Percentiles rank a stretch among this genome's conserved stretches.
These are phyloP conservation scores for Aspergillus ellipticus DNA, from an alignment of 495 filamentous ascomycete species.

Conservation along the genomic window DNA sequence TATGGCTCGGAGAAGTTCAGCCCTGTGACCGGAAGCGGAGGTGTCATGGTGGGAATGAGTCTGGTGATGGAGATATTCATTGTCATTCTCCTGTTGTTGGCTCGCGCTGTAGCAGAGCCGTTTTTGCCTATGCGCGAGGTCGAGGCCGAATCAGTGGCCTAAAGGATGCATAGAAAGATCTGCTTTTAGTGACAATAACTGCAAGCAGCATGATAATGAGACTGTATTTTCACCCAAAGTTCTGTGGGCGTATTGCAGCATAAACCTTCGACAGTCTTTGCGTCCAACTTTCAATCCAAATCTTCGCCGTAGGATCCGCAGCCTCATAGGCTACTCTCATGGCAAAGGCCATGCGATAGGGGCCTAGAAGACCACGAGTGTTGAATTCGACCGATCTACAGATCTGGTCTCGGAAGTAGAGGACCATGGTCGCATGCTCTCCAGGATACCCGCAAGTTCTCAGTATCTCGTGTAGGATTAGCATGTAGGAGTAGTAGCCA, in stretches of 20 bases:
- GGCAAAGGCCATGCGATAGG: conserved; percentile 31
- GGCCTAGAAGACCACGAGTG: conserved; percentile 26
- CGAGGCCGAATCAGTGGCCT: neutral
- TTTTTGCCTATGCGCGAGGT: conserved; percentile 5
- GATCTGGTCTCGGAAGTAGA: conserved; percentile 32
- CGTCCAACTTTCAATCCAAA: conserved; percentile 27
- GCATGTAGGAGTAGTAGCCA: conserved; percentile 33
- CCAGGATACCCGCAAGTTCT: conserved; percentile 25
- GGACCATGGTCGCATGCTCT: conserved; percentile 23
- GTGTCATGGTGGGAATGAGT: conserved; percentile 26
- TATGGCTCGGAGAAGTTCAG: conserved; percentile 25
- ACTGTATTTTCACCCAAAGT: conserved; percentile 8
- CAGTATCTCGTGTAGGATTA: conserved; percentile 29
- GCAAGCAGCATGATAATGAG: neutral
- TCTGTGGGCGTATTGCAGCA: conserved; percentile 22
- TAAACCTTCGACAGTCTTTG: conserved; percentile 27
- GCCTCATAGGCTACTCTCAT: conserved; percentile 31
- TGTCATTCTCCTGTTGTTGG: conserved; percentile 18
- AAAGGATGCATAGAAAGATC: neutral
- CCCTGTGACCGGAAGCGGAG: conserved; percentile 17
- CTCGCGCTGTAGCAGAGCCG: conserved; percentile 26
- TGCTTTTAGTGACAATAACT: too few species aligned
- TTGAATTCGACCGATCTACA: conserved; percentile 35
- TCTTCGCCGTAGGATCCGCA: conserved; percentile 22
- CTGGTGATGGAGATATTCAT: conserved; percentile 32